These are phyloP conservation scores for Cladosporium sp. DNA, from an alignment of 2,329 filamentous ascomycete genomes.

Conservation along the genomic window DNA sequence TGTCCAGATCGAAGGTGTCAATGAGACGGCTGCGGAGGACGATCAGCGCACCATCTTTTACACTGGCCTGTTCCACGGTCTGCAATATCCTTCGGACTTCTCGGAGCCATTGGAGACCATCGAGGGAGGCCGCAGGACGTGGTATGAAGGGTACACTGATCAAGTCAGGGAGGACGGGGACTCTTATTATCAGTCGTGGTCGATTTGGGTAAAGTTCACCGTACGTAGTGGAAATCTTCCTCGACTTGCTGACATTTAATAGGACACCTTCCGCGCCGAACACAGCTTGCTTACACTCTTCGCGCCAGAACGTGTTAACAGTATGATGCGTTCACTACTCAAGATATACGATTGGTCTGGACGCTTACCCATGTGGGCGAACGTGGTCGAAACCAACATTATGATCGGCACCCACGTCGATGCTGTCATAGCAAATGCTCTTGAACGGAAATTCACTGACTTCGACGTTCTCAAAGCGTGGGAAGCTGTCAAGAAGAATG, in stretches of 20 bases:
- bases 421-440: conserved; percentile 50
- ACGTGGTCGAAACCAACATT: conserved; percentile 53
- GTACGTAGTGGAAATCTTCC: neutral
- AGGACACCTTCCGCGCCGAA: conserved; percentile 50
- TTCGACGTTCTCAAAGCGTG: conserved; percentile 49
- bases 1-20: conserved; percentile 46
- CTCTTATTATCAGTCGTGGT: conserved; percentile 54
- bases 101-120: conserved; percentile 43
- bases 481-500: conserved; percentile 47
- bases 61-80: conserved; percentile 48
- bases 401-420: conserved; percentile 54
- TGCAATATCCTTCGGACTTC: conserved; percentile 52
- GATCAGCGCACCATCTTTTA: conserved; percentile 51
- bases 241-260: neutral
- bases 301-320: conserved; percentile 48
- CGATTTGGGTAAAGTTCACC: conserved; percentile 42
- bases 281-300: conserved; percentile 49
- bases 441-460: conserved; percentile 44
- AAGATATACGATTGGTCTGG: conserved; percentile 51
- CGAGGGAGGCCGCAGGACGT: conserved; percentile 32
- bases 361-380: conserved; percentile 52
- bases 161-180: conserved; percentile 44
- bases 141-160: conserved; percentile 52
- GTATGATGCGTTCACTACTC: conserved; percentile 50
- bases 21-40: conserved; percentile 43